Conservation (phyloP, 805 yeast genomes). For the Hanseniaspora jakobsenii region DNA sequence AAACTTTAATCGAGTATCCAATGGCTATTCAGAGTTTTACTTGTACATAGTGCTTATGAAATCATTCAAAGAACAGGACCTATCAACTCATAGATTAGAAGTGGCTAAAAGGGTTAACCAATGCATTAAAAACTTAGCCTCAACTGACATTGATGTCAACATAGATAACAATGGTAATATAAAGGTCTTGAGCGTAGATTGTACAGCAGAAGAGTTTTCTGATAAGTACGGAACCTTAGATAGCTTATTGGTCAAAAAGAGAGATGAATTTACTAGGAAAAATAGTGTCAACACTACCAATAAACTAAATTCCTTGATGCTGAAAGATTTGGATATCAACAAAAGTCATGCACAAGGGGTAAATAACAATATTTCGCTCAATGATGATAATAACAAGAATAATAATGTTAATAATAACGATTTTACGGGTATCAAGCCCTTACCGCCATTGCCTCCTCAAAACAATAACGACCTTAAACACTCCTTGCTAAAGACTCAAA, state of each 20-base stretch:
- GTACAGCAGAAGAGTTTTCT: slow-evolving; percentile 4
- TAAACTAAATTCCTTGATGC: slow-evolving; percentile 2
- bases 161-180: slow-evolving; percentile 4
- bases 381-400: too few relatives aligned
- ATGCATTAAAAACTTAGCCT: slow-evolving; percentile 1
- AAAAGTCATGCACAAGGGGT: too few relatives aligned
- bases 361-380: too few relatives aligned
- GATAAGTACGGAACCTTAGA: slow-evolving; percentile 8
- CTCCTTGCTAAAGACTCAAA: slow-evolving; percentile 2
- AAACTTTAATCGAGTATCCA: slow-evolving; percentile 6
- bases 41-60: slow-evolving; percentile 8
- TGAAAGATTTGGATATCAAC: too few relatives aligned
- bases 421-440: not conserved
- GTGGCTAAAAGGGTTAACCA: slow-evolving; percentile 2
- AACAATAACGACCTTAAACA: slow-evolving; percentile 7
- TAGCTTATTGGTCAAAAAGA: slow-evolving; percentile 1
- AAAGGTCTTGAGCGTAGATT: slow-evolving; percentile 3
- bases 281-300: slow-evolving; percentile 6
- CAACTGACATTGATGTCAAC: not conserved
- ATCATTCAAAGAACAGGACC: slow-evolving; percentile 6
- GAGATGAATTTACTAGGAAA: not conserved
- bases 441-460: slow-evolving; percentile 8
- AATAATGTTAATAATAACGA: too few relatives aligned
- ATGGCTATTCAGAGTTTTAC: slow-evolving; percentile 12
- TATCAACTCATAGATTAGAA: slow-evolving; percentile 5